Base-by-base conservation (phyloP, 2,329 filamentous ascomycete genomes). In the Epichloe amarillans region DNA sequence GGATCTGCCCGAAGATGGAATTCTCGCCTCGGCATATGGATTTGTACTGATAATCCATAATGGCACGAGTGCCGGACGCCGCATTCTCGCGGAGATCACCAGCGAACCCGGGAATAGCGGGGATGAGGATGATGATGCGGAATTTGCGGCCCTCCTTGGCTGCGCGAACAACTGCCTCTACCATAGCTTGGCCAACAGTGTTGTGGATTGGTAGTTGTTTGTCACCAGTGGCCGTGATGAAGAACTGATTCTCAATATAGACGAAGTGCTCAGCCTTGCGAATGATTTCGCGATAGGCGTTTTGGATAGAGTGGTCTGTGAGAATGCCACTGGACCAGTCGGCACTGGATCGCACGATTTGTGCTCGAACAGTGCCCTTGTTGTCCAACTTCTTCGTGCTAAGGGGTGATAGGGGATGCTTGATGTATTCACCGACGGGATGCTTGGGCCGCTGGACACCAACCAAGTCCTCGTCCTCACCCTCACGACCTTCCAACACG, bases 1-100 rank as follows among this genome's bases (percentile, higher is more conserved):
- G 68, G 52, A 96, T 81, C 62, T 86, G 83, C 39, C 80, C 88
- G 59, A 86, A 93, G 49, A 98, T 97, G 4, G 88, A 95, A 63
- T 97, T 75, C 56, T 94, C 84, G 5, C 93, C 93, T 43, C 93
- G 84, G 61, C 85, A 88, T 57, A 98, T 95, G 0, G 88, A 95
- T 68, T 94, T 95, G 74, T 93, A 98, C 64, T 97, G 93, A 62
- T 95, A 97, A 64, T 97, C 90, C 88, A 98, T 97, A 61, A 97
- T 98, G 11, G 90, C 91, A 46, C 88, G 72, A 0, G 91, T 97
- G 10, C 91, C 91, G 1, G 80, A 80, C 0, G 91, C 91, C 19
- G 86, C 88, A 58, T 87, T 82, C 12, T 89, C 82, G 51, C 90
- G 75, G 33, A 98, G 74, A 62, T 97, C 91, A 44, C 91, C 91